Base-by-base conservation (phyloP, 2,329 filamentous ascomycete genomes). In the Dryadomyces quercus-mongolicae region DNA sequence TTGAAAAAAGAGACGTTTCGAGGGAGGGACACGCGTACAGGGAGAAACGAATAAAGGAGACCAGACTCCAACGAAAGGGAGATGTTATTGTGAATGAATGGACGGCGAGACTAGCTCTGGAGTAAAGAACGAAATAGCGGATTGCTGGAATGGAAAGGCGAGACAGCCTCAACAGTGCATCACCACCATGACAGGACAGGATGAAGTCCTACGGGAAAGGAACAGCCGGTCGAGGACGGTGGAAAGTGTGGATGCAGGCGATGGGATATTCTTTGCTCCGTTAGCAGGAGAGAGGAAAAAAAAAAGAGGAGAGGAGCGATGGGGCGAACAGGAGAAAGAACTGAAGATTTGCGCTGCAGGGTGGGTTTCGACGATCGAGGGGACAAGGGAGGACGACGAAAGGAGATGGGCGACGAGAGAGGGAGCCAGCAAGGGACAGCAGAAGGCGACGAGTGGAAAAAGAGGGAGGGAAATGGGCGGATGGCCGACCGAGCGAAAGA, bases 61-160 rank as follows among this genome's bases (percentile, higher is more conserved):
- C 16, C 12, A 44, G 18, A 44, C 16, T 44, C 42, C 38, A 42
- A 42, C 25, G 36, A 44, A 18, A 44, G 8, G 16, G 18, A 44
- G 18, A 44, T 8, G 16, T 4, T 9, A 10, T 15, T 5, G 18
- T n/a, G 42, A 44, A 16, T 9, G 42, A 44, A 44, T n/a, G 42
- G n/a, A 44, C 42, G 42, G 31, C 3, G 44, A 55, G 44, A 55
- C 44, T 47, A 54, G 54, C 54, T 55, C 54, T 42, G 46, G 5
- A 9, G 42, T 22, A 40, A 49, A 49, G 55, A 51, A 51, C 31
- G 50, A 45, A 49, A 47, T 12, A 7, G 22, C 3, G 34, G 40
- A 18, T 20, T 36, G 22, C 31, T 51, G 53, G 49, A 45, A 56
- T 34, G n/a, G 34, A 21, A 49, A 34, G 40, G 20, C n/a, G 53